Percentiles rank a stretch among this genome's conserved stretches.
Evolutionary conservation across 1,284 basidiomycete genomes (phyloP).

Genomic region (Waitea zeae): DNA sequence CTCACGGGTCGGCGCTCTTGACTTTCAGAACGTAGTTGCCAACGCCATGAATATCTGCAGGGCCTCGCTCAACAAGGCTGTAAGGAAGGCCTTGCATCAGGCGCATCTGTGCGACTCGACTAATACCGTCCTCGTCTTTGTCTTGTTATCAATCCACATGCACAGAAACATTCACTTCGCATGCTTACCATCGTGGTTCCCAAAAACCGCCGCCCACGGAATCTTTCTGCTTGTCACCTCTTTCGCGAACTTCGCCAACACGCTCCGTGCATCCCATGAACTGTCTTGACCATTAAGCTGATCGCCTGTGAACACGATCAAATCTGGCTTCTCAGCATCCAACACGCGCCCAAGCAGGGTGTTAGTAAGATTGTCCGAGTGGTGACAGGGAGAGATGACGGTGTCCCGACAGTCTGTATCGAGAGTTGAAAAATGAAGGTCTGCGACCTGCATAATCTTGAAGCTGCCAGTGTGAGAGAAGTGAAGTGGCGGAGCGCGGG

Average conservation of each 20-base stretch:
- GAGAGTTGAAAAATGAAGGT: slow-evolving; percentile 75
- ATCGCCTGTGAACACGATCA: slow-evolving; percentile 81
- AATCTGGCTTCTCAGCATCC: slow-evolving; percentile 75
- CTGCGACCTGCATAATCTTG: slow-evolving; percentile 82
- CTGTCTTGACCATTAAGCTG: slow-evolving; percentile 79
- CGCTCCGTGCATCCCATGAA: slow-evolving; percentile 74
- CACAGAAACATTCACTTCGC: too few species aligned
- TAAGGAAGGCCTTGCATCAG: slow-evolving; percentile 73
- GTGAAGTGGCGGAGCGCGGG: slow-evolving; percentile 54
- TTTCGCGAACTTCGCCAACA: slow-evolving; percentile 75
- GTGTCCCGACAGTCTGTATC: slow-evolving; percentile 60
- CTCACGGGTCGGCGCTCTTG: slow-evolving; percentile 56
- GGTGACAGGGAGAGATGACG: slow-evolving; percentile 28
- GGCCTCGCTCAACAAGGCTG: slow-evolving; percentile 65
- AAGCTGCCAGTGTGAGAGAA: slow-evolving; percentile 73
- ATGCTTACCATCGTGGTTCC: slow-evolving; percentile 54
- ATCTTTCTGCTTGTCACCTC: slow-evolving; percentile 62
- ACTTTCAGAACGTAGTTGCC: slow-evolving; percentile 79
- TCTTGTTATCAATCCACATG: too few species aligned
- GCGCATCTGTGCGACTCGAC: slow-evolving; percentile 42
- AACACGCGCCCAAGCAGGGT: slow-evolving; percentile 52
- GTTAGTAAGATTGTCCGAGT: slow-evolving; percentile 60
- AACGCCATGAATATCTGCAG: slow-evolving; percentile 67
- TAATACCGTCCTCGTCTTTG: slow-evolving; percentile 56
- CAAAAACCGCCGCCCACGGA: slow-evolving; percentile 83